Evolutionary conservation across 1,284 basidiomycete genomes (phyloP).

Genomic region (Cryptococcus neoformans): DNA sequence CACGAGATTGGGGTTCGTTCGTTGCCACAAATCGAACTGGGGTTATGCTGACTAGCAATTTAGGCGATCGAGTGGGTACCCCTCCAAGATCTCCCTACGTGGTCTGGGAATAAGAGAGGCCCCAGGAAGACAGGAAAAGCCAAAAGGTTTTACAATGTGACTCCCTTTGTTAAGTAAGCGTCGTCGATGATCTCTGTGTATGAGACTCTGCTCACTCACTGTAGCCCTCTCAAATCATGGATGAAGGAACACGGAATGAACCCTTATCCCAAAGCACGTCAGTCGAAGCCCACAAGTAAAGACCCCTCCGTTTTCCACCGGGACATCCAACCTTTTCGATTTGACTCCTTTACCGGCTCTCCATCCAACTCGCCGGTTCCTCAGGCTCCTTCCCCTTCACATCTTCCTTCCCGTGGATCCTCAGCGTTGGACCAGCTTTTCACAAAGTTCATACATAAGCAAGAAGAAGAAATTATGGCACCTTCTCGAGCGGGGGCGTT

Average conservation of each 20-base stretch:
- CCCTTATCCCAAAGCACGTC: constrained; percentile 20
- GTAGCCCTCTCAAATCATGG: constrained; percentile 41
- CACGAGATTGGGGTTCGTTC: constrained; percentile 94
- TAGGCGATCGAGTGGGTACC: constrained; percentile 98
- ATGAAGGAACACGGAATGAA: constrained; percentile 30
- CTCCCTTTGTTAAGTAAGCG: constrained; percentile 88
- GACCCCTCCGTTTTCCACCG: constrained; percentile 11
- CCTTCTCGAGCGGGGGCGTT: constrained; percentile 10
- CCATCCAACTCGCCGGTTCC: constrained; percentile 4
- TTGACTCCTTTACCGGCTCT: constrained; percentile 16
- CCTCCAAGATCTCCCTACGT: constrained; percentile 85
- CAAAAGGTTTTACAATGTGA: constrained; percentile 90
- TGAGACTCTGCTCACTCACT: neutral
- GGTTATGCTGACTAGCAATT: neutral
- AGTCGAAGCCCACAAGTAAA: neutral
- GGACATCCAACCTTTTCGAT: constrained; percentile 36
- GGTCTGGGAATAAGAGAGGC: constrained; percentile 66
- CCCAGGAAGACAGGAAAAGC: constrained; percentile 31
- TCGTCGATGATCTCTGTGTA: neutral
- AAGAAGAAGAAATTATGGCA: constrained; percentile 26
- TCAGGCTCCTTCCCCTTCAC: constrained; percentile 5
- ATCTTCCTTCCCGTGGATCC: constrained; percentile 4
- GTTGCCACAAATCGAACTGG: neutral
- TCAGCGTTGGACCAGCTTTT: constrained; percentile 40
- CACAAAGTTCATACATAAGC: constrained; percentile 37